Evolutionary conservation across 2,329 filamentous ascomycete species (phyloP).

Genomic region (Lasiodiplodia theobromae): DNA sequence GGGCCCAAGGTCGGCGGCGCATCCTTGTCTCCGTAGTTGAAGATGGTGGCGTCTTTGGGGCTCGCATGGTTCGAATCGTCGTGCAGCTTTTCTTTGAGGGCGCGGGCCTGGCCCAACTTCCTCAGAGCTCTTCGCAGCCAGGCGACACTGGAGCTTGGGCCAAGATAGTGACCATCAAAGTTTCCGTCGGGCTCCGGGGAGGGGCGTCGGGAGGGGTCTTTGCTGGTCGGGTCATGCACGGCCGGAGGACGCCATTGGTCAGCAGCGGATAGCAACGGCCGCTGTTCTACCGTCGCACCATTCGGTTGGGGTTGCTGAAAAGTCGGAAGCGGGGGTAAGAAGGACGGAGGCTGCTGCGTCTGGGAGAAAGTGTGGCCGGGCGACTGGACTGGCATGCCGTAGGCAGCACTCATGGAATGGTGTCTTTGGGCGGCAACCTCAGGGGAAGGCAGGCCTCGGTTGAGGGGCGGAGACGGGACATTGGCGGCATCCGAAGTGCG

Average conservation of each 20-base stretch:
- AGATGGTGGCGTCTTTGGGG: constrained; percentile 18
- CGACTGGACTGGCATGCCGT: constrained; percentile 4
- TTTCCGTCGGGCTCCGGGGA: constrained; percentile 27
- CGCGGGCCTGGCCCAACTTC: constrained; percentile 18
- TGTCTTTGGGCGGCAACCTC: constrained; percentile 4
- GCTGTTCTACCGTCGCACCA: constrained; percentile 5
- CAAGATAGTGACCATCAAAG: constrained; percentile 23
- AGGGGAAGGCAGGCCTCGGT: not conserved
- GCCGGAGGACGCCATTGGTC: constrained; percentile 16
- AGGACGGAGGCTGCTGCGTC: constrained; percentile 16
- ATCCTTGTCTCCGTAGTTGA: constrained; percentile 24
- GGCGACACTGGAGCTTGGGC: constrained; percentile 11
- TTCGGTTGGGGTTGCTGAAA: constrained; percentile 17
- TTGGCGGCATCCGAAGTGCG: not conserved
- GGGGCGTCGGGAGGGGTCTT: constrained; percentile 22
- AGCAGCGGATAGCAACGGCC: constrained; percentile 4
- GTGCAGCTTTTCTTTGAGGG: constrained; percentile 12
- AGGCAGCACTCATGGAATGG: constrained; percentile 14
- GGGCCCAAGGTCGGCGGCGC: constrained; percentile 4
- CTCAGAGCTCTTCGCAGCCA: constrained; percentile 26
- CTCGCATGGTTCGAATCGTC: constrained; percentile 8
- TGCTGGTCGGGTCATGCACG: constrained; percentile 15
- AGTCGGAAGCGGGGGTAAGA: constrained; percentile 14
- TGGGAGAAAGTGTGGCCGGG: not conserved
- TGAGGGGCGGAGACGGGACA: constrained; percentile 8